phyloP scores from a whole-genome alignment of 768 basidiomycete species.

The Asterophora lycoperdoides region DNA sequence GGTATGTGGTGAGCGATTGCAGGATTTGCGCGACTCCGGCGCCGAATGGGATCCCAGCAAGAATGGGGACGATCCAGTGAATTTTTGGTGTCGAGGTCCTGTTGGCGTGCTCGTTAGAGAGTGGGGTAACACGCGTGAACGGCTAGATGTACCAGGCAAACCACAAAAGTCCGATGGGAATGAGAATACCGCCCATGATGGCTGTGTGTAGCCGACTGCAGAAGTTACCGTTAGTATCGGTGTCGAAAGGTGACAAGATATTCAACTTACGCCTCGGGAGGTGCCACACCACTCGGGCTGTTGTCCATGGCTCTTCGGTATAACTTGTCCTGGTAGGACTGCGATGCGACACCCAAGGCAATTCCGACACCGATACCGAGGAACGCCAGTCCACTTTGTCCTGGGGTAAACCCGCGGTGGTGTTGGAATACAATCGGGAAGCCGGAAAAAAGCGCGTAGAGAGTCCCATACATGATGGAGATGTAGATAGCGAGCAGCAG shows the following conservation, averaged over 20 bases:
- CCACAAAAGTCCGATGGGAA: constrained; percentile 61
- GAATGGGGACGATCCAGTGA: constrained; percentile 65
- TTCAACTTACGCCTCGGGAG: constrained; percentile 54
- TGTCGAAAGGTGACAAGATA: background rate
- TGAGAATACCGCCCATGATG: constrained; percentile 46
- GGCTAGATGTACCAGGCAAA: constrained; percentile 49
- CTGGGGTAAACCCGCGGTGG: constrained; percentile 48
- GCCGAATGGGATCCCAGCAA: constrained; percentile 67
- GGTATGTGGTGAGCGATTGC: constrained; percentile 61
- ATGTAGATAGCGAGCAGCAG: constrained; percentile 54
- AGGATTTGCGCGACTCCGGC: constrained; percentile 59
- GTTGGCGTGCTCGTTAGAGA: constrained; percentile 1
- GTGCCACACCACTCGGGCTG: constrained; percentile 45
- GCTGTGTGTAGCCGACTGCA: constrained; percentile 55
- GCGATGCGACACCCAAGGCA: constrained; percentile 43
- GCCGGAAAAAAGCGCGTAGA: constrained; percentile 63
- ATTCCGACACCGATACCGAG: constrained; percentile 61
- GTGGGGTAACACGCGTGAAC: background rate
- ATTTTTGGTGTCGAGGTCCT: constrained; percentile 50
- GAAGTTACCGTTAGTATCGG: background rate
- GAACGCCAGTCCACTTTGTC: constrained; percentile 57
- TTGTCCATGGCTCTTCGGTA: constrained; percentile 48
- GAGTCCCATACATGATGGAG: constrained; percentile 55
- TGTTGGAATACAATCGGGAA: constrained; percentile 58
- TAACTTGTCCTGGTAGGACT: constrained; percentile 50